A percentile compares a stretch with the other conserved stretches of the same genome.
These are phyloP conservation scores for Ophiorrhiza pumila DNA, from an alignment of 257 asterid species.

Conservation along the genomic window DNA sequence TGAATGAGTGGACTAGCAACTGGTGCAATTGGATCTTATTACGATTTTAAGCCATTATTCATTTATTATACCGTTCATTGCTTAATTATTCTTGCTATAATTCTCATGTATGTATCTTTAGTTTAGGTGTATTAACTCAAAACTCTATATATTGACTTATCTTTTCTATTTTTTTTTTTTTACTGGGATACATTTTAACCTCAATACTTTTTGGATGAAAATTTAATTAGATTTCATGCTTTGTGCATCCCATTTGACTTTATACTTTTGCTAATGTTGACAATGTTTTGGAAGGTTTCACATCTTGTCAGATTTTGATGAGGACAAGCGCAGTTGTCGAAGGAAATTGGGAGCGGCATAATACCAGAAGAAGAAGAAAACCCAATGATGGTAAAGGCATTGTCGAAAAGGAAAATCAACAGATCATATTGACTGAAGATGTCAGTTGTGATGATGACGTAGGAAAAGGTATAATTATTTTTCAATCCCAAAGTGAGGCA, in stretches of 20 bases:
- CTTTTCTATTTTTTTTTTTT: neutral
- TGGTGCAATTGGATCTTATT: neutral
- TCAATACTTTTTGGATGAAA: neutral
- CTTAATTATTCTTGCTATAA: too few species aligned
- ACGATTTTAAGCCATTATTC: neutral
- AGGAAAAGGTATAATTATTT: conserved; percentile 49
- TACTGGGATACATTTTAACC: neutral
- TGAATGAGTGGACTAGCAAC: neutral
- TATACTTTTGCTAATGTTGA: conserved; percentile 6
- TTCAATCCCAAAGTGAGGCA: neutral
- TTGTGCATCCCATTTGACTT: neutral
- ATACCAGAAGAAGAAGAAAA: conserved; percentile 80
- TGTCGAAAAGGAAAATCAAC: conserved; percentile 47
- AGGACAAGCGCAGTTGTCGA: conserved; percentile 89
- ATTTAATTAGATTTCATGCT: neutral
- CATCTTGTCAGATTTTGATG: conserved; percentile 74
- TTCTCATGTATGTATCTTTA: neutral
- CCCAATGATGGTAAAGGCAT: conserved; percentile 53
- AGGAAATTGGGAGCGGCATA: conserved; percentile 88
- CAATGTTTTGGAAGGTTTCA: conserved; percentile 62
- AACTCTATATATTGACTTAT: neutral
- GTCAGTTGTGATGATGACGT: conserved; percentile 57
- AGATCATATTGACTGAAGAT: conserved; percentile 42
- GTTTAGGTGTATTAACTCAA: neutral
- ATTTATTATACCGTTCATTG: neutral